Evolutionary conservation across 169 alveolate genomes (phyloP).

Genomic region (Babesia microti): DNA sequence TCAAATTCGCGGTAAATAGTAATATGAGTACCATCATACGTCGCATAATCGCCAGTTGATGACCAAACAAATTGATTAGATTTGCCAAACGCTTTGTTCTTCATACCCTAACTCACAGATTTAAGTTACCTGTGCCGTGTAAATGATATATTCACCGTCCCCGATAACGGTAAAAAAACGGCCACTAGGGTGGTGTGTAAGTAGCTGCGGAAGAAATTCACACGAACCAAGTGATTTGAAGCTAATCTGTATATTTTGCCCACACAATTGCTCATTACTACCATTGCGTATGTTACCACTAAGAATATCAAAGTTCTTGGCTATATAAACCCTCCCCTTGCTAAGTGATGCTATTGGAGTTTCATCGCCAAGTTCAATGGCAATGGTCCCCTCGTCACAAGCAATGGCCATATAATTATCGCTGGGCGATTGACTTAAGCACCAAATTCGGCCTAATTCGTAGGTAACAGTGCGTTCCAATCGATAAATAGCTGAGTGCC

Average conservation of each 20-base stretch:
- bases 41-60: conserved; percentile 86
- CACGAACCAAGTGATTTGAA: conserved; percentile 79
- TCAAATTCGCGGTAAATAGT: conserved; percentile 70
- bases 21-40: conserved; percentile 73
- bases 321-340: conserved; percentile 85
- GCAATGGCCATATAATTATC: conserved; percentile 70
- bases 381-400: conserved; percentile 81
- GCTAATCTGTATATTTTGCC: conserved; percentile 34
- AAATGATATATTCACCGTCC: conserved; percentile 92
- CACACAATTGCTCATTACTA: conserved; percentile 13
- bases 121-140: conserved; percentile 72
- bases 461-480: conserved; percentile 86
- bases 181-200: conserved; percentile 93
- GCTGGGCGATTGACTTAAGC: conserved; percentile 62
- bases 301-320: conserved; percentile 84
- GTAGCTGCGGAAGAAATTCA: conserved; percentile 85
- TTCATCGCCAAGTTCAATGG: conserved; percentile 90
- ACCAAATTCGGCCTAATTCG: conserved; percentile 88
- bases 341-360: conserved; percentile 88
- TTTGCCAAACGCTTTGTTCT: conserved; percentile 84
- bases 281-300: conserved; percentile 76
- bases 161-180: conserved; percentile 89
- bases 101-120: conserved; percentile 55
- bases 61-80: conserved; percentile 90
- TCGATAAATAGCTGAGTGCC: conserved; percentile 89